Evolutionary conservation across 2,329 filamentous ascomycete genomes (phyloP), one percentile per base, ranked within the genome.

Genomic region (Alternaria arbusti): DNA sequence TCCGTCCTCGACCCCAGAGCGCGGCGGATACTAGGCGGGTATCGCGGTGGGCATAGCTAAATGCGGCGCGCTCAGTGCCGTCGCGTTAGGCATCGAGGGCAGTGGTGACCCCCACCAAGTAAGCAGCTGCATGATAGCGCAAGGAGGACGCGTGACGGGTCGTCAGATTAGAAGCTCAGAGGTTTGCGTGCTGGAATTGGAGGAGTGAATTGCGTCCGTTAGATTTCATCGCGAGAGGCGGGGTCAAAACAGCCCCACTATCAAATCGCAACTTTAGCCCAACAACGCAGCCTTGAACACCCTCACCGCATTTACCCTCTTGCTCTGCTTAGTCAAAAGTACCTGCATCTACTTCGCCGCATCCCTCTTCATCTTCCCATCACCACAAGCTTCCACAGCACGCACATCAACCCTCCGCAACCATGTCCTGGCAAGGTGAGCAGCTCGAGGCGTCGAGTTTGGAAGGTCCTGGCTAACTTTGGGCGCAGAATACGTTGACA

Each of bases 381-480:
- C 66, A 46, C 61, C 60, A 63, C 63, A 63, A 64, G 65, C 73
- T 73, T 67, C 64, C 45, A 56, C 59, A 68, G 60, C 68, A 66
- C 68, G 59, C 74, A 72, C 68, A 70, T 59, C 65, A 67, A 68
- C 70, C 73, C 69, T 70, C 70, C 58, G 61, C 60, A 68, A 80
- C 71, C 74, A 81, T 81, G 79, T 81, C 79, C 77, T 81, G 79
- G 79, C 79, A 81, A 81, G 78, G 79, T 81, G 64, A 69, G 76
- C 65, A 70, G 12, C 49, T 40, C 30, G 20, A 46, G 59, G 57
- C 66, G 60, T 63, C 55, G 56, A 66, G 54, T 57, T 59, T 11
- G n/a, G 45, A 55, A 49, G 47, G 59, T 51, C 43, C 46, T 55
- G 49, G 63, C 74, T 78, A 67, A 79, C 74, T 46, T 22, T 43